A percentile compares a stretch with the other conserved stretches of the same genome.
phyloP scores from a whole-genome alignment of 2,329 filamentous ascomycete species.

The Pseudocercospora eumusae region DNA sequence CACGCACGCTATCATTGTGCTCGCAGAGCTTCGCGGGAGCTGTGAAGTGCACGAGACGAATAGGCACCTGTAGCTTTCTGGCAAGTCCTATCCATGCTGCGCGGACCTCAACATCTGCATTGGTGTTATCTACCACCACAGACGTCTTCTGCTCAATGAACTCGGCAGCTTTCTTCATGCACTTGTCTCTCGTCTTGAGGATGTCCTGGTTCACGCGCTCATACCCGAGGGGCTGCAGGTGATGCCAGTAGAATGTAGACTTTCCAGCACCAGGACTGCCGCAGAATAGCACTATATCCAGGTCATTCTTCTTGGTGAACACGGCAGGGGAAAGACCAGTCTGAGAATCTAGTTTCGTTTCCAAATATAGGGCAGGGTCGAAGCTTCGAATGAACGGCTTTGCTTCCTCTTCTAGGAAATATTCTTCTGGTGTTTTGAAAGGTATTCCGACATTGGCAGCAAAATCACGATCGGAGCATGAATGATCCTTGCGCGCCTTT shows the following conservation, averaged over 20 bases:
- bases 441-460: slow-evolving; percentile 78
- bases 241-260: slow-evolving; percentile 82
- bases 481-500: slow-evolving; percentile 57
- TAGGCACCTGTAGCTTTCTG: slow-evolving; percentile 66
- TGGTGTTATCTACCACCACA: slow-evolving; percentile 92
- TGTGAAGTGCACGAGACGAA: slow-evolving; percentile 84
- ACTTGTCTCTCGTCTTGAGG: slow-evolving; percentile 70
- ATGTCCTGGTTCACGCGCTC: slow-evolving; percentile 86
- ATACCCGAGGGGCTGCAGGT: slow-evolving; percentile 77
- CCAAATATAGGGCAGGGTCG: slow-evolving; percentile 63
- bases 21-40: slow-evolving; percentile 68
- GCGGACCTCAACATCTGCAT: slow-evolving; percentile 75
- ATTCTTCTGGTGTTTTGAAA: slow-evolving; percentile 89
- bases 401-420: slow-evolving; percentile 70
- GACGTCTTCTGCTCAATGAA: slow-evolving; percentile 65
- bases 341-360: slow-evolving; percentile 28
- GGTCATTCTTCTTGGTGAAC: slow-evolving; percentile 62
- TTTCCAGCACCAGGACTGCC: slow-evolving; percentile 90
- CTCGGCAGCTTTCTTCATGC: slow-evolving; percentile 70
- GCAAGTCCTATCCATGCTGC: slow-evolving; percentile 78
- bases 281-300: slow-evolving; percentile 81
- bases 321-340: slow-evolving; percentile 38
- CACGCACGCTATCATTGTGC: slow-evolving; percentile 85
- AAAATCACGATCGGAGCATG: slow-evolving; percentile 69
- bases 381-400: slow-evolving; percentile 70